Conservation (phyloP, 2,329 filamentous ascomycete species). For the Microthyrium microscopicum region DNA sequence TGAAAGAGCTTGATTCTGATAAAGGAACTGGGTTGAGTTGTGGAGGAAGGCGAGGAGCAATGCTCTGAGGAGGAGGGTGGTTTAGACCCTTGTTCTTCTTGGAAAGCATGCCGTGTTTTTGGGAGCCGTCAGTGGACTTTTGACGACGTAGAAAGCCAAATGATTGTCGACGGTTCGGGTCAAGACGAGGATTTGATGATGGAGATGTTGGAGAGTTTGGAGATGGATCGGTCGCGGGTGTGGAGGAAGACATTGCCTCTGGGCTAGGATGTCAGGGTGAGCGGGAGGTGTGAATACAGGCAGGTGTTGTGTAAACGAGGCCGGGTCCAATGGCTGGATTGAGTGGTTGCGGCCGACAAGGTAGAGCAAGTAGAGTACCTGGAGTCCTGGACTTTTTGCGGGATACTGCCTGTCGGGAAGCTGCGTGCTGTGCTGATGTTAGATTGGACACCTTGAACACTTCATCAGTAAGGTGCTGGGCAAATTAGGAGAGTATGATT, state of each 20-base stretch:
- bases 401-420: no score
- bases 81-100: constrained; percentile 40
- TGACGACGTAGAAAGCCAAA: constrained; percentile 22
- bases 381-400: no score
- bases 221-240: background rate
- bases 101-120: constrained; percentile 27
- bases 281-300: no score
- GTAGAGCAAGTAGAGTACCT: no score
- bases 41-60: constrained; percentile 44
- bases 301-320: no score
- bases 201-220: background rate
- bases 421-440: no score
- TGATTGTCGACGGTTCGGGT: constrained; percentile 12
- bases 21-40: constrained; percentile 32
- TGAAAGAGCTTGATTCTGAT: constrained; percentile 38
- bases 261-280: no score
- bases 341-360: no score
- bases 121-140: constrained; percentile 16
- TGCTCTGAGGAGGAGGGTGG: constrained; percentile 36
- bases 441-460: no score
- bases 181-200: background rate
- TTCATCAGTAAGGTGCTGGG: no score
- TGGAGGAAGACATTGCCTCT: background rate
- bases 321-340: no score
- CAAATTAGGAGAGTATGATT: no score